Evolutionary conservation across 1,284 basidiomycete genomes (phyloP).

Genomic region (Meripilus lineatus): DNA sequence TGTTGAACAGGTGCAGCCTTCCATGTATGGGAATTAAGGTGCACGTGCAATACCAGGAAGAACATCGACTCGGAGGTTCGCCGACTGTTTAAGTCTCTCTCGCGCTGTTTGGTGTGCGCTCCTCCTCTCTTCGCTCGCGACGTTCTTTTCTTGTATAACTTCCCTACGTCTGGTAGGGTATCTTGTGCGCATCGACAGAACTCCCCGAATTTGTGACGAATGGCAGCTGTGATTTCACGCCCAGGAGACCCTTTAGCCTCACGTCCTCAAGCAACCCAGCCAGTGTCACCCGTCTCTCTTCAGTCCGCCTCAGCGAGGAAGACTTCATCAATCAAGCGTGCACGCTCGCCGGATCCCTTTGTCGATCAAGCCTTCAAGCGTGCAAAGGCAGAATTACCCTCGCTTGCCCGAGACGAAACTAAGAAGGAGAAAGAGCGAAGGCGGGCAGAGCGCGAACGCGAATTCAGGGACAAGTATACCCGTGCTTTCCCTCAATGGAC

Average conservation of each 20-base stretch:
- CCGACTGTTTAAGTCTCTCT: too few species aligned
- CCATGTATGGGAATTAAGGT: too few species aligned
- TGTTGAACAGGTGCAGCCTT: too few species aligned
- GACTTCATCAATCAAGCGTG: slow-evolving; percentile 42
- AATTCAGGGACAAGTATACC: slow-evolving; percentile 82
- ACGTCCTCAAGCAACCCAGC: slow-evolving; percentile 20
- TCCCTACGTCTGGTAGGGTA: too few species aligned
- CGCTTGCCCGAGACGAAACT: slow-evolving; percentile 21
- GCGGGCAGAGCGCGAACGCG: slow-evolving; percentile 52
- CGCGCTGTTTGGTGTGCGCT: too few species aligned
- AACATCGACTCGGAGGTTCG: too few species aligned
- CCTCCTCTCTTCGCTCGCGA: too few species aligned
- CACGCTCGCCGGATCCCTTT: slow-evolving; percentile 56
- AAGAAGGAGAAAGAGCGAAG: slow-evolving; percentile 37
- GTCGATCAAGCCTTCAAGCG: slow-evolving; percentile 35
- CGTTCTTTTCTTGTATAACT: too few species aligned
- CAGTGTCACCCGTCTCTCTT: slow-evolving; percentile 14
- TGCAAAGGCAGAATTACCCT: slow-evolving; percentile 25
- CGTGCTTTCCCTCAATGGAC: slow-evolving; percentile 79
- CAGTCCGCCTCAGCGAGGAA: slow-evolving; percentile 15
- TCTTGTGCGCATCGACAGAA: too few species aligned
- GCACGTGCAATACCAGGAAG: too few species aligned
- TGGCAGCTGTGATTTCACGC: slow-evolving; percentile 19
- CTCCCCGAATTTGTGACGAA: too few species aligned
- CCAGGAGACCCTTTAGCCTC: slow-evolving; percentile 22